phyloP scores from a whole-genome alignment of 768 basidiomycete species.

The Tylopilus sp. region DNA sequence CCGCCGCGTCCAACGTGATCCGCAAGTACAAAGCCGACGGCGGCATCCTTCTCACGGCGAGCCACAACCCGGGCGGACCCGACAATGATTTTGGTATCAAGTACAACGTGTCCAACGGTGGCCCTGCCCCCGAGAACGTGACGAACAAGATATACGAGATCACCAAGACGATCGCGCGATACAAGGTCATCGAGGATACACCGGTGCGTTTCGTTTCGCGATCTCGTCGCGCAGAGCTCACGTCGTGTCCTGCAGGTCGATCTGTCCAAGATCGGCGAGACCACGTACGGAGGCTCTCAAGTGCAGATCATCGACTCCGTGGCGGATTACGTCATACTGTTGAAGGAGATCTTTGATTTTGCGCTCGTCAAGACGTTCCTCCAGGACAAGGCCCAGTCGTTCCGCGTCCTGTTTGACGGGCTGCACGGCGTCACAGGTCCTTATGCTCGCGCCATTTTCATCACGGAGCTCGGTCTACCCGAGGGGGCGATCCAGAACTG shows the following conservation, averaged over 20 bases:
- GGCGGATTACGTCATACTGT: slow-evolving; percentile 76
- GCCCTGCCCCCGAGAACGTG: slow-evolving; percentile 93
- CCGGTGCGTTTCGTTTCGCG: slow-evolving; percentile 50
- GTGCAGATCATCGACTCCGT: slow-evolving; percentile 96
- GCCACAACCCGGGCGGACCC: slow-evolving; percentile 99
- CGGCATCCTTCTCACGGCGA: slow-evolving; percentile 94
- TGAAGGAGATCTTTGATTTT: slow-evolving; percentile 94
- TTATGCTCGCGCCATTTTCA: slow-evolving; percentile 85
- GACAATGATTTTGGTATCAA: slow-evolving; percentile 99
- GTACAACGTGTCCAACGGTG: slow-evolving; percentile 97
- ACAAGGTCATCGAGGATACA: slow-evolving; percentile 78
- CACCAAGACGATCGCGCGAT: slow-evolving; percentile 81
- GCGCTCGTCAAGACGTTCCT: slow-evolving; percentile 88
- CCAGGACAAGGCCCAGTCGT: slow-evolving; percentile 58
- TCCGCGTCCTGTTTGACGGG: slow-evolving; percentile 92
- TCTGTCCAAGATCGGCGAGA: slow-evolving; percentile 77
- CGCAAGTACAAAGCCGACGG: slow-evolving; percentile 95
- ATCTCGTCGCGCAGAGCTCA: background rate
- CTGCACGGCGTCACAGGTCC: slow-evolving; percentile 97
- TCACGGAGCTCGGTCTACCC: slow-evolving; percentile 78
- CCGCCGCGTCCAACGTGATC: slow-evolving; percentile 94
- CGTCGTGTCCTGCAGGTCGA: slow-evolving; percentile 53
- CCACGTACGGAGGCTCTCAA: slow-evolving; percentile 74
- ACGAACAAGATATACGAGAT: slow-evolving; percentile 95
- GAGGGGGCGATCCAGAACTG: slow-evolving; percentile 87